phyloP scores from a whole-genome alignment of 2,329 filamentous ascomycete species.

The Aspergillus pseudonomiae region DNA sequence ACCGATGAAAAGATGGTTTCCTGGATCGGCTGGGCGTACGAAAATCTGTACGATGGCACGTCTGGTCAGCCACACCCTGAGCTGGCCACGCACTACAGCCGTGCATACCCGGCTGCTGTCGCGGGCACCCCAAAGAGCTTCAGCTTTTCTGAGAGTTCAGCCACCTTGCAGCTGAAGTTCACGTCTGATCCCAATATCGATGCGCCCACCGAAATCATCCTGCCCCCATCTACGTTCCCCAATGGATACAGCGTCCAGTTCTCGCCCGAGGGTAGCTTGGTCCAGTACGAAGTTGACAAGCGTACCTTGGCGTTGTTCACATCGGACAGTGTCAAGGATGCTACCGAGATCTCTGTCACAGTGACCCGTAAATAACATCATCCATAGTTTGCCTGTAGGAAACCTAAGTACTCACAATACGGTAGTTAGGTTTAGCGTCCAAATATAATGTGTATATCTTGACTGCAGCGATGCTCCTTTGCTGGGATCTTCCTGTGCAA shows the following conservation, averaged over 20 bases:
- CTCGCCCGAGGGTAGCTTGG: slow-evolving; percentile 12
- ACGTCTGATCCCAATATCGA: slow-evolving; percentile 12
- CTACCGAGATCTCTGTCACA: slow-evolving; percentile 5
- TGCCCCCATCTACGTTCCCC: slow-evolving; percentile 15
- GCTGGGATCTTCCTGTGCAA: too few species aligned
- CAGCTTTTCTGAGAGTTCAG: slow-evolving; percentile 14
- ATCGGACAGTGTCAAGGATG: slow-evolving; percentile 13
- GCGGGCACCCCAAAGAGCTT: slow-evolving; percentile 15
- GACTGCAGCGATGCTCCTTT: too few species aligned
- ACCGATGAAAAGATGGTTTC: slow-evolving; percentile 19
- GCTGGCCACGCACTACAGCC: slow-evolving; percentile 17
- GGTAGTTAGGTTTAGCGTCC: too few species aligned
- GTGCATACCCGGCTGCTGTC: slow-evolving; percentile 16
- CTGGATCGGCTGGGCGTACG: slow-evolving; percentile 20
- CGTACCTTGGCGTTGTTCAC: slow-evolving; percentile 17
- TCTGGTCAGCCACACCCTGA: slow-evolving; percentile 15
- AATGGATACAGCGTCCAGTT: slow-evolving; percentile 14
- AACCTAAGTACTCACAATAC: background rate
- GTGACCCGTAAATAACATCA: slow-evolving; percentile 3
- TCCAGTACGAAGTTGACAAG: slow-evolving; percentile 12
- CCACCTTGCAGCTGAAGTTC: slow-evolving; percentile 16
- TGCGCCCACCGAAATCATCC: slow-evolving; percentile 16
- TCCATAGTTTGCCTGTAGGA: background rate
- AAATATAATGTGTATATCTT: too few species aligned
- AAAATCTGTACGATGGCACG: slow-evolving; percentile 17